These are phyloP conservation scores for Hypoxylon cercidicola DNA, from an alignment of 495 filamentous ascomycete species.

Conservation along the genomic window DNA sequence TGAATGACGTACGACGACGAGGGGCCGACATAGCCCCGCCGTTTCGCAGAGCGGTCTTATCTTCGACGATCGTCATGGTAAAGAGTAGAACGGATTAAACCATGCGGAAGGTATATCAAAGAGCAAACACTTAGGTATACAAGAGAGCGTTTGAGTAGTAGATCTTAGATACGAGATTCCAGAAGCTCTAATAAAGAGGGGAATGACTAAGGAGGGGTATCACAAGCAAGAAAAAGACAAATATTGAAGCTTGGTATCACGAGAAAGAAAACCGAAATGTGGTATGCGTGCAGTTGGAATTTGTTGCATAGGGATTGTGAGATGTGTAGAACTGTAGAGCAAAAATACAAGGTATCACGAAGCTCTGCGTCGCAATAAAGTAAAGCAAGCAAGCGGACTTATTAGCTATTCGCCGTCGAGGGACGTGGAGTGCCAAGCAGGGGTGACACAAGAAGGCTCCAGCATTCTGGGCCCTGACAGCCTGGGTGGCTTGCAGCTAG, in stretches of 20 bases:
- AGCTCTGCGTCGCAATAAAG: constrained; percentile 17
- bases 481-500: neutral
- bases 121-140: neutral
- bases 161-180: neutral
- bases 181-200: constrained; percentile 8
- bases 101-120: constrained; percentile 14
- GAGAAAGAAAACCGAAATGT: constrained; percentile 1
- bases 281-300: constrained; percentile 7
- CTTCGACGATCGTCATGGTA: constrained; percentile 33
- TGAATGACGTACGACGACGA: constrained; percentile 23
- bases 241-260: constrained; percentile 22
- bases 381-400: neutral
- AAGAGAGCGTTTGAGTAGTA: neutral
- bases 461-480: neutral
- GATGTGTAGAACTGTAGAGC: neutral
- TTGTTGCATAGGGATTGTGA: constrained; percentile 8
- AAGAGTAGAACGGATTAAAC: neutral
- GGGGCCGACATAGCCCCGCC: neutral
- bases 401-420: neutral
- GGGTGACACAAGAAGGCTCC: constrained; percentile 9
- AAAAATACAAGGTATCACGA: constrained; percentile 10
- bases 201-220: constrained; percentile 37
- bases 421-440: neutral
- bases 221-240: constrained; percentile 30
- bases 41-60: constrained; percentile 11